Evolutionary conservation across 1,284 basidiomycete genomes (phyloP), one percentile per base, ranked within the genome.

Genomic region (Boletellus deceptivus): DNA sequence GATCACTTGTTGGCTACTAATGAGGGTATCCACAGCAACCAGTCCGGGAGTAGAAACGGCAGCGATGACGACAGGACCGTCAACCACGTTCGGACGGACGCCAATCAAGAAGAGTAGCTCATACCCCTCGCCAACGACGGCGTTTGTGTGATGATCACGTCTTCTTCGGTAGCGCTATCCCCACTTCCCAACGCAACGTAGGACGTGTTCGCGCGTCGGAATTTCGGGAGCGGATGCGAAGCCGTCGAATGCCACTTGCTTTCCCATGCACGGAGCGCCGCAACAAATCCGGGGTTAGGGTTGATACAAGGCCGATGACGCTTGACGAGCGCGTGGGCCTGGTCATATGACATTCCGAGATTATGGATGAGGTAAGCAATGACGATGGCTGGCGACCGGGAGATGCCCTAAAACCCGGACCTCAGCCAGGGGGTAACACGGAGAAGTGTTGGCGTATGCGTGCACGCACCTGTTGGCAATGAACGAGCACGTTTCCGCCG

Each of bases 361-460:
- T 81, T 76, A 56, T 81, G 75, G 56, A 84, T 84, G 59, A 85
- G 78, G 69, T 82, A 84, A 46, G 82, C 82, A 56, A 84, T 83
- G 53, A 85, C 80, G 62, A 84, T 75, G n/a, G 82, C 75, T 11
- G 83, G 75, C 47, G 79, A 81, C 57, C 82, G 78, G 41, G 86
- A 89, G 43, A 89, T 75, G 55, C 86, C 82, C 82, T 84, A 16
- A 40, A 52, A 37, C 41, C 43, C 41, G 33, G 13, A 18, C 22
- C 33, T 44, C 22, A 35, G 22, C 33, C 8, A n/a, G n/a, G n/a
- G 33, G 16, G 31, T 5, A 8, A n/a, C 34, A 14, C 5, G 33
- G 14, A n/a, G 3, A 6, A 13, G 16, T 13, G 13, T 16, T 11
- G 13, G 31, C 31, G 31, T 13, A 3, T 22, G 8, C 6, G 9